phyloP scores from a whole-genome alignment of 495 filamentous ascomycete genomes.

The Trichocladium uniseriatum region DNA sequence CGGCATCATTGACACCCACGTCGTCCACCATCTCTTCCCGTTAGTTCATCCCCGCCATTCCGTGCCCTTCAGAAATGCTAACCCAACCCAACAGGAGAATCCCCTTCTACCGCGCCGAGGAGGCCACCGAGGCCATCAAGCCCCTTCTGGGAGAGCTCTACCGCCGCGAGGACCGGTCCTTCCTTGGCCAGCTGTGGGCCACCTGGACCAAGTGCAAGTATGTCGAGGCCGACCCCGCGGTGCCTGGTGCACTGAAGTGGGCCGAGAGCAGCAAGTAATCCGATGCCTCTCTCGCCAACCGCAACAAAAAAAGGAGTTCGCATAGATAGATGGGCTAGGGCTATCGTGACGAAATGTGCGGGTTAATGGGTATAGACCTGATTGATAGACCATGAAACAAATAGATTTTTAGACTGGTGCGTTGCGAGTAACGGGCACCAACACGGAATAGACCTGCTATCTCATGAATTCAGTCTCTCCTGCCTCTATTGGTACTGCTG shows the following conservation, averaged over 20 bases:
- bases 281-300: too few species aligned
- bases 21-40: conserved; percentile 76
- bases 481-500: too few species aligned
- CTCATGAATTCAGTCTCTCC: too few species aligned
- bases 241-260: conserved; percentile 28
- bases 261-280: conserved; percentile 6
- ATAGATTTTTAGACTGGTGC: too few species aligned
- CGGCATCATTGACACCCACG: conserved; percentile 84
- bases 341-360: too few species aligned
- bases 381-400: too few species aligned
- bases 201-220: conserved; percentile 28
- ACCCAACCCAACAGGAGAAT: conserved; percentile 45
- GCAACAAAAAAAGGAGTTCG: too few species aligned
- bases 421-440: too few species aligned
- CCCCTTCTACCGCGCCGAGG: conserved; percentile 83
- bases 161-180: conserved; percentile 43
- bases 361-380: too few species aligned
- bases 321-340: too few species aligned
- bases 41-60: conserved; percentile 9
- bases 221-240: conserved; percentile 26
- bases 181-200: conserved; percentile 29
- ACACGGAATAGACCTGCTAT: too few species aligned
- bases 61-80: not conserved
- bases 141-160: conserved; percentile 73
- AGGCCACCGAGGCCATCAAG: conserved; percentile 75